A percentile compares a stretch with the other conserved stretches of the same genome.
These are phyloP conservation scores for Malassezia globosa DNA, from an alignment of 1,284 basidiomycete species.

Conservation along the genomic window DNA sequence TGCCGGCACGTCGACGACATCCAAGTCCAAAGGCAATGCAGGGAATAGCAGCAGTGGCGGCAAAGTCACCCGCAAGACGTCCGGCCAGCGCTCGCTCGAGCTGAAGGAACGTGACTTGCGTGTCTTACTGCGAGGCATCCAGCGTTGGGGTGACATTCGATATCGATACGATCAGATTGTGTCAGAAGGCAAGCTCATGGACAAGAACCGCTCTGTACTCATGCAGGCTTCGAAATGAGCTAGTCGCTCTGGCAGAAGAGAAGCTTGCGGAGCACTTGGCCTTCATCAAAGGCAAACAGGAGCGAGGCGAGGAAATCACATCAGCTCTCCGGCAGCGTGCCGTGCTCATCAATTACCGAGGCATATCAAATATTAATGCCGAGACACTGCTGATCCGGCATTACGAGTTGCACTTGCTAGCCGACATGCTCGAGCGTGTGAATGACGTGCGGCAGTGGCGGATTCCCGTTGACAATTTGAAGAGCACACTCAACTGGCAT, in stretches of 20 bases:
- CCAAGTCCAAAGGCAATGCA: conserved; percentile 31
- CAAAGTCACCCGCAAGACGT: conserved; percentile 58
- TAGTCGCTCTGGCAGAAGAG: conserved; percentile 70
- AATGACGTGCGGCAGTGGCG: conserved; percentile 69
- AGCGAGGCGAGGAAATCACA: conserved; percentile 62
- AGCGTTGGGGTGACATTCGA: conserved; percentile 94
- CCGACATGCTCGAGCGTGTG: conserved; percentile 53
- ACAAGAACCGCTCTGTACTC: conserved; percentile 89
- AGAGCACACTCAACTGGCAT: conserved; percentile 88
- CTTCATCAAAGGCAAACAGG: conserved; percentile 46
- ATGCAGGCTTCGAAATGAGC: conserved; percentile 82
- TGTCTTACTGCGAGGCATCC: conserved; percentile 84
- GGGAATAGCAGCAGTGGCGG: no score
- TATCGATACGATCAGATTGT: conserved; percentile 89
- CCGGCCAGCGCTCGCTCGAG: conserved; percentile 84
- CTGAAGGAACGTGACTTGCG: conserved; percentile 93
- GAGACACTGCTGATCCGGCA: conserved; percentile 86
- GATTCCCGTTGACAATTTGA: conserved; percentile 81
- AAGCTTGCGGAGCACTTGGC: conserved; percentile 75
- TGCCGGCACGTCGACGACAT: background rate
- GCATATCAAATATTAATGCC: conserved; percentile 87
- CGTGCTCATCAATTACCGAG: conserved; percentile 77
- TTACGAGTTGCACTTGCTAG: conserved; percentile 78
- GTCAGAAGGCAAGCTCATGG: conserved; percentile 76
- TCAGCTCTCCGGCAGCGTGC: conserved; percentile 70